phyloP scores from a whole-genome alignment of 495 filamentous ascomycete genomes.

The Daldinia loculata region DNA sequence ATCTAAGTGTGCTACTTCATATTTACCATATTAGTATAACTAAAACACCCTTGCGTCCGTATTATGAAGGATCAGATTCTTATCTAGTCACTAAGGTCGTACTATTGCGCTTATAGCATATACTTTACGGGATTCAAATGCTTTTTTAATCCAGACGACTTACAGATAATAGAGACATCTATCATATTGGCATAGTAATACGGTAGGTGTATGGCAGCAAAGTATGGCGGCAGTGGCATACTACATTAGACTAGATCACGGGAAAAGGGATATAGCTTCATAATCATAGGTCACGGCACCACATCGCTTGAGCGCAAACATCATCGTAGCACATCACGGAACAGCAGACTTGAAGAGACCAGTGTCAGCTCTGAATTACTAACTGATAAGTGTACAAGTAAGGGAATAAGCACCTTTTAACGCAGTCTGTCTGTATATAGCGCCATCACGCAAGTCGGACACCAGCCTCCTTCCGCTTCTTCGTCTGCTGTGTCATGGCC shows the following conservation, averaged over 20 bases:
- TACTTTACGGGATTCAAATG: background rate
- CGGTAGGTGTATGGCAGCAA: too few relatives aligned
- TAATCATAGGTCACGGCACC: background rate
- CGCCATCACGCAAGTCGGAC: constrained; percentile 75
- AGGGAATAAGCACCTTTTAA: constrained; percentile 47
- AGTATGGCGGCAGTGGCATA: background rate
- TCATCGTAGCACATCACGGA: constrained; percentile 11
- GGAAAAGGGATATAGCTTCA: constrained; percentile 16
- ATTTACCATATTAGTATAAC: background rate
- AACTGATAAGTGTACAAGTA: constrained; percentile 36
- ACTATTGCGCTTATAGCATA: background rate
- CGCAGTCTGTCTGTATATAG: constrained; percentile 2
- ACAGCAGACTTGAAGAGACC: constrained; percentile 27
- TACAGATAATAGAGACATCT: background rate
- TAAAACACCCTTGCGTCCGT: background rate
- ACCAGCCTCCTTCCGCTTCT: constrained; percentile 88
- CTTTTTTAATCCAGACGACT: background rate
- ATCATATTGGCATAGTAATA: background rate
- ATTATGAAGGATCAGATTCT: too few relatives aligned
- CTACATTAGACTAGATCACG: background rate
- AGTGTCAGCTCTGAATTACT: constrained; percentile 41
- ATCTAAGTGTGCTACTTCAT: too few relatives aligned
- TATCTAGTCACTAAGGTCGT: background rate
- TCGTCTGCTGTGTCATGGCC: constrained; percentile 76
- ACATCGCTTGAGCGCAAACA: constrained; percentile 1